These are phyloP conservation scores for Russula emetica DNA, from an alignment of 768 basidiomycete genomes.

Conservation along the genomic window DNA sequence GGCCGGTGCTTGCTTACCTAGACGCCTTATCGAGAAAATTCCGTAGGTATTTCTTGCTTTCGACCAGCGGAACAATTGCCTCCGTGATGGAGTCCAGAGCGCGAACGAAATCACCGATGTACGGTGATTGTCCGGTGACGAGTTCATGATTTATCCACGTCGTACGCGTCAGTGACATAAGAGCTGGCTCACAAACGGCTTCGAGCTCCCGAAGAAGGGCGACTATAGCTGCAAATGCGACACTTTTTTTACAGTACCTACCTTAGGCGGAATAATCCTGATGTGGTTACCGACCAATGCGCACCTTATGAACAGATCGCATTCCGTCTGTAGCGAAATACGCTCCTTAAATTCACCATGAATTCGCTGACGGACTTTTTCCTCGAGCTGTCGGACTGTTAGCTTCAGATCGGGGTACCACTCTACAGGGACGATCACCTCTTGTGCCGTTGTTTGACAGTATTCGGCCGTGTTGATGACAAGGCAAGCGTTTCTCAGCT, in stretches of 20 bases:
- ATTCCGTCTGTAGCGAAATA: slow-evolving; percentile 77
- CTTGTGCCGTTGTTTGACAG: slow-evolving; percentile 84
- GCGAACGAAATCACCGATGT: slow-evolving; percentile 70
- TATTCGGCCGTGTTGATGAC: slow-evolving; percentile 97
- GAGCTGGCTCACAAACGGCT: slow-evolving; percentile 70
- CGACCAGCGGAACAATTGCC: slow-evolving; percentile 71
- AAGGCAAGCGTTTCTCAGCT: slow-evolving; percentile 80
- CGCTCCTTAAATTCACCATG: slow-evolving; percentile 71
- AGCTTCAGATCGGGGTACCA: neutral
- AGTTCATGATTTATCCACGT: slow-evolving; percentile 76
- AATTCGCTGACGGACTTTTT: slow-evolving; percentile 82
- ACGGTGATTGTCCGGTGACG: slow-evolving; percentile 83
- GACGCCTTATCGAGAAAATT: slow-evolving; percentile 93
- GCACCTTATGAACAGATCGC: slow-evolving; percentile 86
- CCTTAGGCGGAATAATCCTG: neutral
- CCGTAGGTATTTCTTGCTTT: slow-evolving; percentile 91
- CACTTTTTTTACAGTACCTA: slow-evolving; percentile 42
- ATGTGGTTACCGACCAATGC: slow-evolving; percentile 25
- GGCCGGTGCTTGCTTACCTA: slow-evolving; percentile 50
- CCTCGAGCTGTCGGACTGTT: slow-evolving; percentile 64
- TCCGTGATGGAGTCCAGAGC: slow-evolving; percentile 75
- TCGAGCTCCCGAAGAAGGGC: slow-evolving; percentile 84
- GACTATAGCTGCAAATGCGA: slow-evolving; percentile 78
- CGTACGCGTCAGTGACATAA: slow-evolving; percentile 69
- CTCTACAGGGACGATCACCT: slow-evolving; percentile 45